These are phyloP conservation scores for Pseudogymnoascus sp. DNA, from an alignment of 2,329 filamentous ascomycete species.

Conservation along the genomic window DNA sequence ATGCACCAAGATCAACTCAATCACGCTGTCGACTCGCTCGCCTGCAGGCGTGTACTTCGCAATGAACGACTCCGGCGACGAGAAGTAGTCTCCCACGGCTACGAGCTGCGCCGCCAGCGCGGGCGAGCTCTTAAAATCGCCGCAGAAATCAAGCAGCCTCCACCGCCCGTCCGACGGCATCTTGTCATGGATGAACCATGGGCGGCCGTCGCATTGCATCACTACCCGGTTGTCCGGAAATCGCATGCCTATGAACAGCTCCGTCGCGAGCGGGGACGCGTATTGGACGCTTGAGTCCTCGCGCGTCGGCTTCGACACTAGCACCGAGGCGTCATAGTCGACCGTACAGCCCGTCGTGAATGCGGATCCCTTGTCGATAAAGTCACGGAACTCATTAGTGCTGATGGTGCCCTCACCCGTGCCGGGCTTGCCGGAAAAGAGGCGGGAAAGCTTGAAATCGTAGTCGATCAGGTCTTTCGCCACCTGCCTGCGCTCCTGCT, in stretches of 20 bases:
- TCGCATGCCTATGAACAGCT: constrained; percentile 42
- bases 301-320: constrained; percentile 44
- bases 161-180: constrained; percentile 50
- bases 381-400: constrained; percentile 54
- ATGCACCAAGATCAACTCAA: constrained; percentile 56
- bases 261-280: constrained; percentile 13
- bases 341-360: constrained; percentile 50
- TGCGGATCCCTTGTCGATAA: constrained; percentile 45
- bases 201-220: constrained; percentile 47
- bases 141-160: constrained; percentile 52
- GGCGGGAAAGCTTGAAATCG: constrained; percentile 74
- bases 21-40: constrained; percentile 35
- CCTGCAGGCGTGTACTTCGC: constrained; percentile 33
- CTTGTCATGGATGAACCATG: constrained; percentile 50
- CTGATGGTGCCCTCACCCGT: constrained; percentile 59
- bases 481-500: constrained; percentile 53
- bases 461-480: constrained; percentile 75
- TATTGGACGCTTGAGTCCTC: constrained; percentile 36
- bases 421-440: constrained; percentile 72
- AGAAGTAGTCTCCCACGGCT: constrained; percentile 38
- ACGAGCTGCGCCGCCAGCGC: constrained; percentile 37
- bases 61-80: constrained; percentile 32
- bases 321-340: constrained; percentile 45
- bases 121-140: constrained; percentile 38
- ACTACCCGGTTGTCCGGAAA: constrained; percentile 51